Percentiles rank a stretch among this genome's conserved stretches.
These are phyloP conservation scores for Cladosporium sp. DNA, from an alignment of 2,329 filamentous ascomycete genomes.

Conservation along the genomic window DNA sequence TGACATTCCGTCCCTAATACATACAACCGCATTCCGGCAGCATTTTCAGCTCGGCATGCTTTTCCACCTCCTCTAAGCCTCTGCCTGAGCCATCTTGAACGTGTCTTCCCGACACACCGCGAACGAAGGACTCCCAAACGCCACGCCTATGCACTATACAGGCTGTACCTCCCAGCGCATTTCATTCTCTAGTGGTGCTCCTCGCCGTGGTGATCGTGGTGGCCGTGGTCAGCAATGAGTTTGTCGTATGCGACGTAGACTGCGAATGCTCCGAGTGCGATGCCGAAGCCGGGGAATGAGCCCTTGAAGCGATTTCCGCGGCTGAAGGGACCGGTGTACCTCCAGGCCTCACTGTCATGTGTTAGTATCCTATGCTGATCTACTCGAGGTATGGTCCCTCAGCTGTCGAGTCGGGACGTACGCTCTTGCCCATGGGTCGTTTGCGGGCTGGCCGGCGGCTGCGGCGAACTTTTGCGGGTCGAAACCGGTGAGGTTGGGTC, in stretches of 20 bases:
- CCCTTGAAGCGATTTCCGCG: slow-evolving; percentile 84
- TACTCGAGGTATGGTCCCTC: neutral
- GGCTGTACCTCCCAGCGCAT: neutral
- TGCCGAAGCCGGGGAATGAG: slow-evolving; percentile 85
- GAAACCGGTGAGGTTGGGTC: slow-evolving; percentile 86
- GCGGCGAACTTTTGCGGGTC: slow-evolving; percentile 75
- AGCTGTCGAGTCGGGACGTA: slow-evolving; percentile 36
- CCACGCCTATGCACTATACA: slow-evolving; percentile 18
- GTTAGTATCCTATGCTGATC: neutral
- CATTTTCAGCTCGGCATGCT: slow-evolving; percentile 10
- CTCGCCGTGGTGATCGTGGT: slow-evolving; percentile 21
- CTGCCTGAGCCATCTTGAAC: slow-evolving; percentile 2
- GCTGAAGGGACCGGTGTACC: slow-evolving; percentile 84
- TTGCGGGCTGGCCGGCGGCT: slow-evolving; percentile 58
- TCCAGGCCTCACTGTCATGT: slow-evolving; percentile 76
- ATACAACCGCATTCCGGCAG: slow-evolving; percentile 8
- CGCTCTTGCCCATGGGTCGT: slow-evolving; percentile 62
- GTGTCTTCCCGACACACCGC: slow-evolving; percentile 5
- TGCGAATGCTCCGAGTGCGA: slow-evolving; percentile 85
- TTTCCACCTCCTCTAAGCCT: slow-evolving; percentile 8
- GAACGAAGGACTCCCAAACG: slow-evolving; percentile 15
- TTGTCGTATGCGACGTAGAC: slow-evolving; percentile 88
- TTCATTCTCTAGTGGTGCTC: slow-evolving; percentile 19
- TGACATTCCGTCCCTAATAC: slow-evolving; percentile 10
- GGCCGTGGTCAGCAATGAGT: slow-evolving; percentile 65